phyloP scores from a whole-genome alignment of 768 basidiomycete genomes.

The Pulveroboletus sp. region DNA sequence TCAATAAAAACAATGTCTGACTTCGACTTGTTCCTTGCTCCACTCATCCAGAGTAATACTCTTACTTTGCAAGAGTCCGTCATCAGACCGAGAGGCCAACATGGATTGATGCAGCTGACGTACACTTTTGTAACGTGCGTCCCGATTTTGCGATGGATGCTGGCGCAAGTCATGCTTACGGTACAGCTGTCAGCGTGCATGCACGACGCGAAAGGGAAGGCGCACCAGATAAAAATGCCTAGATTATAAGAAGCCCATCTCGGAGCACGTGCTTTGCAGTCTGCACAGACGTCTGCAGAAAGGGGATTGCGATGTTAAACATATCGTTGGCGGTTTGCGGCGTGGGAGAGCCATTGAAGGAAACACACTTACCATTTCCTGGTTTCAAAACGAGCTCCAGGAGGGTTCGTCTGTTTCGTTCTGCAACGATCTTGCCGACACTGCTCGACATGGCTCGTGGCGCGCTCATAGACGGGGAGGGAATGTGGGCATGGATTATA shows the following conservation, averaged over 20 bases:
- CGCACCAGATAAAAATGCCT: constrained; percentile 84
- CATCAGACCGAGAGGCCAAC: neutral
- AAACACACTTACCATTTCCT: constrained; percentile 66
- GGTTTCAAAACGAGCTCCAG: constrained; percentile 66
- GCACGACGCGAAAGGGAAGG: constrained; percentile 1
- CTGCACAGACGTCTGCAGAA: constrained; percentile 76
- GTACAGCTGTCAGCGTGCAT: constrained; percentile 9
- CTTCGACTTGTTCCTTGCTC: constrained; percentile 87
- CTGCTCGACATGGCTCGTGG: constrained; percentile 26
- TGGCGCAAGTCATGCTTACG: constrained; percentile 87
- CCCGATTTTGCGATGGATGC: constrained; percentile 91
- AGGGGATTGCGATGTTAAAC: constrained; percentile 10
- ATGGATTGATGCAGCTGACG: constrained; percentile 25
- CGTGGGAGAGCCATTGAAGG: neutral
- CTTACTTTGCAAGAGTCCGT: constrained; percentile 51
- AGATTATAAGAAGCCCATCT: constrained; percentile 89
- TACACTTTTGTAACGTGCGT: constrained; percentile 94
- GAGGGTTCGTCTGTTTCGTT: constrained; percentile 62
- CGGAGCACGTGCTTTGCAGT: constrained; percentile 83
- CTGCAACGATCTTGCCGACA: constrained; percentile 55
- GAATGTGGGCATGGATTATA: too few species aligned
- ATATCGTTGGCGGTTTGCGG: neutral
- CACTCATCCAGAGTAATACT: constrained; percentile 85
- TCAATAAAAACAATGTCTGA: constrained; percentile 33
- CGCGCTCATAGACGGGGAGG: neutral